phyloP scores from a whole-genome alignment of 345 rosid genomes.

The Sapria himalayana region DNA sequence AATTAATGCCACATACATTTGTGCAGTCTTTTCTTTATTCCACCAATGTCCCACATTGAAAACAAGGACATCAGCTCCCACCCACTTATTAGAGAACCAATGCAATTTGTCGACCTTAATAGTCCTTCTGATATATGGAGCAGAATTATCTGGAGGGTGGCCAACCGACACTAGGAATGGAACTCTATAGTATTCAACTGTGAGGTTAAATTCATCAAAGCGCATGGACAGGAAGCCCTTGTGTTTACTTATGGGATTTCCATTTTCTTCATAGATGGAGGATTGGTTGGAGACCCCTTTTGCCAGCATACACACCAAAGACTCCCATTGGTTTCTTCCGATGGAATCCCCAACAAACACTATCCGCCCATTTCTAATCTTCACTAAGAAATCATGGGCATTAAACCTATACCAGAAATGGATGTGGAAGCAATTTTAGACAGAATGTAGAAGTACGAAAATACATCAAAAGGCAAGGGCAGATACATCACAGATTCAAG shows the following conservation, averaged over 20 bases:
- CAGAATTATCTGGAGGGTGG: slow-evolving; percentile 31
- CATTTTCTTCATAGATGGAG: slow-evolving; percentile 41
- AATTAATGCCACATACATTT: slow-evolving; percentile 11
- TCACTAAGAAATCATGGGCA: slow-evolving; percentile 46
- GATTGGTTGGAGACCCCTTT: slow-evolving; percentile 36
- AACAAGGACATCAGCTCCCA: slow-evolving; percentile 45
- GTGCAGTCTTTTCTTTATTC: slow-evolving; percentile 45
- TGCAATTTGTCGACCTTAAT: slow-evolving; percentile 43
- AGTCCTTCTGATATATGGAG: slow-evolving; percentile 17
- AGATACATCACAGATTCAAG: too few relatives aligned
- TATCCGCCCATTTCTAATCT: slow-evolving; percentile 50
- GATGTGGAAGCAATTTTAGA: too few relatives aligned
- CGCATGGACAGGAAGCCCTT: slow-evolving; percentile 70
- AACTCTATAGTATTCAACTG: slow-evolving; percentile 53
- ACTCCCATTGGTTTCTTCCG: slow-evolving; percentile 92
- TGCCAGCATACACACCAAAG: slow-evolving; percentile 54
- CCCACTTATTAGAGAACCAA: slow-evolving; percentile 47
- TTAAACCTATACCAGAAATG: too few relatives aligned
- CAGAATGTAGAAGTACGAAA: too few relatives aligned
- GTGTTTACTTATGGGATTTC: slow-evolving; percentile 57
- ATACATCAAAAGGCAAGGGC: too few relatives aligned
- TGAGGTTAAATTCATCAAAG: slow-evolving; percentile 45
- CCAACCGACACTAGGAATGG: slow-evolving; percentile 48
- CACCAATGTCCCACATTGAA: slow-evolving; percentile 84
- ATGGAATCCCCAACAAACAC: slow-evolving; percentile 83